Conservation (phyloP, 495 filamentous ascomycete species). For the Rusavskia elegans region DNA sequence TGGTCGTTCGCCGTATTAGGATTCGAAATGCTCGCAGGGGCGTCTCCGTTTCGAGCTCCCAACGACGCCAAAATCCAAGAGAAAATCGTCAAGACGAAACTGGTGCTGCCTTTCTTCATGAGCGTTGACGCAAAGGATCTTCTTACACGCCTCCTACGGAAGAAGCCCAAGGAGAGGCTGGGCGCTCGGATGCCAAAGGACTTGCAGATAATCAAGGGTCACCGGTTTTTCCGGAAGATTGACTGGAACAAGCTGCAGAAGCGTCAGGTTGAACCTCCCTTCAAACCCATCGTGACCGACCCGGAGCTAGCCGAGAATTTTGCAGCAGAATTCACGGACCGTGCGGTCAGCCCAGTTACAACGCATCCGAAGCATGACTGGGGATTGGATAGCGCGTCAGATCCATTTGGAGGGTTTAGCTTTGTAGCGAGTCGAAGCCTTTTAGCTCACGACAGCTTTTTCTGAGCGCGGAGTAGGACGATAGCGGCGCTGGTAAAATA, state of each 20-base stretch:
- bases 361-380: conserved; percentile 14
- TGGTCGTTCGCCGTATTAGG: conserved; percentile 92
- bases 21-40: conserved; percentile 80
- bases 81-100: conserved; percentile 84
- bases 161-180: conserved; percentile 77
- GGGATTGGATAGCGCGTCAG: conserved; percentile 17
- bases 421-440: conserved; percentile 83
- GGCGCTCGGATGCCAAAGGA: conserved; percentile 83
- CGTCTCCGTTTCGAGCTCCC: conserved; percentile 74
- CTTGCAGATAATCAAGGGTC: conserved; percentile 68
- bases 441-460: conserved; percentile 29
- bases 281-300: conserved; percentile 82
- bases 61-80: conserved; percentile 86
- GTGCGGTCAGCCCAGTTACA: conserved; percentile 61
- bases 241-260: conserved; percentile 73
- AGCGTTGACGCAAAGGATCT: conserved; percentile 84
- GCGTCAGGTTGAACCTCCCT: conserved; percentile 69
- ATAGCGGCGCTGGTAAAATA: too few species aligned
- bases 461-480: not conserved
- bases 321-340: conserved; percentile 65
- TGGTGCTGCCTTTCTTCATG: conserved; percentile 74
- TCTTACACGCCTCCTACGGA: conserved; percentile 71
- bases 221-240: conserved; percentile 92
- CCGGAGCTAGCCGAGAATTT: conserved; percentile 96
- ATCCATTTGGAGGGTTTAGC: conserved; percentile 90